Evolutionary conservation across 2,329 filamentous ascomycete genomes (phyloP), one percentile per base, ranked within the genome.

Genomic region (Harringtonia lauricola): DNA sequence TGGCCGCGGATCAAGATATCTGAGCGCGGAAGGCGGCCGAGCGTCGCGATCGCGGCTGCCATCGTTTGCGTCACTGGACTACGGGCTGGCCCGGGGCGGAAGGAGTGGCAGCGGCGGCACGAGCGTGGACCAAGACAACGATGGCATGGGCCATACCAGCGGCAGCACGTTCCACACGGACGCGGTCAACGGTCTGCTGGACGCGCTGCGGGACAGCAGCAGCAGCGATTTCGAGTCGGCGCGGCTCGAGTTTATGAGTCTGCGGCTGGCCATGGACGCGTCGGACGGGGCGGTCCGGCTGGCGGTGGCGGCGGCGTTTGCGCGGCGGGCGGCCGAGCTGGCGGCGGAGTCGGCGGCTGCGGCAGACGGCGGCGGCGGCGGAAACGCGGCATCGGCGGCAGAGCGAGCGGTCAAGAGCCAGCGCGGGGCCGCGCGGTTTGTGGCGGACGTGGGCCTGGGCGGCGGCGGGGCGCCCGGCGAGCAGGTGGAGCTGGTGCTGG

Each of bases 231-330:
- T 94, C 50, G 89, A 95, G 55, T 71, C 71, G 3, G 76, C 78
- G 40, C 87, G 90, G 59, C 76, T 96, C 29, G 92, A 98, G 60
- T 84, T 98, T 49, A 94, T 89, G 68, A 86, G 87, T 38, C 71
- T 96, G n/a, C 83, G 90, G 12, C 86, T 98, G 61, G 83, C 82
- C 43, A 86, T 85, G 55, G 87, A 96, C 56, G 92, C 92, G 3
- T 89, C 87, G 1, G 90, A 95, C 56, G 75, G 82, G 51, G 84
- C 92, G 61, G 86, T 96, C 56, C 85, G 90, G 36, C 81, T 83
- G 29, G 88, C 92, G 15, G 81, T 96, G 21, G 86, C 86, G 3
- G 78, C 82, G 2, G 85, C 89, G 1, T 90, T 96, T 58, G 83
- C 86, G 55, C 86, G 85, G 55, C 82, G 84, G 45, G 83, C 89